Conservation (phyloP, 2,329 filamentous ascomycete genomes). For the Xylariaceae sp. region DNA sequence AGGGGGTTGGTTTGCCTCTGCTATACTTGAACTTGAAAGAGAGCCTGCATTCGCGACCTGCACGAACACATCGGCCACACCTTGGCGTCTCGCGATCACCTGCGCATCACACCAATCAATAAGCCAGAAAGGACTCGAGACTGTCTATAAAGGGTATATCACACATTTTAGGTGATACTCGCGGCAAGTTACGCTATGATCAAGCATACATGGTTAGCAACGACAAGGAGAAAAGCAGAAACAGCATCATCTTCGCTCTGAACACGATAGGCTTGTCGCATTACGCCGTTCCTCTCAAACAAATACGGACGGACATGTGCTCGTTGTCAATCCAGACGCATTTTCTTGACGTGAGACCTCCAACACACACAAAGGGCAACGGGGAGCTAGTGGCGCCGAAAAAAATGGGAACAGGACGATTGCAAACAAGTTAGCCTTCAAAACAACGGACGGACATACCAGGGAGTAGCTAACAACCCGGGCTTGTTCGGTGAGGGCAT, state of each 20-base stretch:
- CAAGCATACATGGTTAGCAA: slow-evolving; percentile 17
- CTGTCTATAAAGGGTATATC: slow-evolving; percentile 15
- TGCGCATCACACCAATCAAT: slow-evolving; percentile 28
- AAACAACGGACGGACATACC: slow-evolving; percentile 23
- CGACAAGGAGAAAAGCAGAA: not conserved
- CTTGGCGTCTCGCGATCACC: slow-evolving; percentile 37
- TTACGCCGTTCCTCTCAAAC: too few relatives aligned
- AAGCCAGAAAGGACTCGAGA: not conserved
- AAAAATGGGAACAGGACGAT: too few relatives aligned
- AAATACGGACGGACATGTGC: too few relatives aligned
- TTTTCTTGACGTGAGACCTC: too few relatives aligned
- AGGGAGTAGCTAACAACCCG: slow-evolving; percentile 33
- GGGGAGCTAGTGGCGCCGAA: too few relatives aligned
- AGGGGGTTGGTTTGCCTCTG: slow-evolving; percentile 25
- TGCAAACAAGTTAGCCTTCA: not conserved
- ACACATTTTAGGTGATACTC: slow-evolving; percentile 45
- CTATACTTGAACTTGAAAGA: slow-evolving; percentile 34
- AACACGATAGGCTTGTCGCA: too few relatives aligned
- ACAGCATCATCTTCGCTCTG: not conserved
- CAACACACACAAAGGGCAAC: too few relatives aligned
- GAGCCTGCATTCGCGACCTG: slow-evolving; percentile 32
- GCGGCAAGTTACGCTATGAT: slow-evolving; percentile 41
- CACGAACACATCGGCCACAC: slow-evolving; percentile 31
- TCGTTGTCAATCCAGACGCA: too few relatives aligned
- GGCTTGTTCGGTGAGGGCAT: slow-evolving; percentile 32